These are phyloP conservation scores for Talaromyces amestolkiae DNA, from an alignment of 2,329 filamentous ascomycete genomes.

Conservation along the genomic window DNA sequence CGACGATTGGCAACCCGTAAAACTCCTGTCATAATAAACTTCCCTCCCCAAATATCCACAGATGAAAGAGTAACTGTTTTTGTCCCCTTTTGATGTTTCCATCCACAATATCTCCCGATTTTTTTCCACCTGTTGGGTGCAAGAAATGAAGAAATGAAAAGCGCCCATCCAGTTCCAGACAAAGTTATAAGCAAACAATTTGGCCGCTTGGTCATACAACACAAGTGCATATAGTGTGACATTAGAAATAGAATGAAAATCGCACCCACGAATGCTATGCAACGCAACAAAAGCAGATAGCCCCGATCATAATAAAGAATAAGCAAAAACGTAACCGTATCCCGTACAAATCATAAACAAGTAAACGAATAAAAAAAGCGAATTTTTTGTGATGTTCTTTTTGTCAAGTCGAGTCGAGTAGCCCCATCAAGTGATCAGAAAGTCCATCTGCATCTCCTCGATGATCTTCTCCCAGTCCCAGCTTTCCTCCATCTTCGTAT, in stretches of 20 bases:
- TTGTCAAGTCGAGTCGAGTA: background rate
- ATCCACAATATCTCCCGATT: background rate
- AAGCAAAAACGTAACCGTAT: slow-evolving; percentile 7
- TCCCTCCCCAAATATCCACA: background rate
- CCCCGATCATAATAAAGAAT: background rate
- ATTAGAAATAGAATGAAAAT: slow-evolving; percentile 5
- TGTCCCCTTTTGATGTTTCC: background rate
- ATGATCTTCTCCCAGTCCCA: slow-evolving; percentile 66
- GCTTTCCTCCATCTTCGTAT: slow-evolving; percentile 53
- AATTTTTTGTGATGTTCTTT: background rate
- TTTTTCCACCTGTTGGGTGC: background rate
- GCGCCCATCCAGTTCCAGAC: background rate
- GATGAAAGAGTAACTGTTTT: background rate
- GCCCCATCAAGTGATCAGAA: slow-evolving; percentile 54
- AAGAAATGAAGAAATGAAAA: background rate
- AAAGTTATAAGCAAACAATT: background rate
- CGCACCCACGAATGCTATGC: slow-evolving; percentile 16
- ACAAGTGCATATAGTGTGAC: slow-evolving; percentile 10
- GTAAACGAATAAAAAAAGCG: slow-evolving; percentile 30
- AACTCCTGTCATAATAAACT: background rate
- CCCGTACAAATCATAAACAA: slow-evolving; percentile 50
- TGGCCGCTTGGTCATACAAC: background rate
- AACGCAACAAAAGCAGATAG: slow-evolving; percentile 10
- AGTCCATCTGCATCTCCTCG: slow-evolving; percentile 58
- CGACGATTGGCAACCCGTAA: background rate